Base-by-base conservation (phyloP, 208 protist species). In the Trypanosoma avium region DNA sequence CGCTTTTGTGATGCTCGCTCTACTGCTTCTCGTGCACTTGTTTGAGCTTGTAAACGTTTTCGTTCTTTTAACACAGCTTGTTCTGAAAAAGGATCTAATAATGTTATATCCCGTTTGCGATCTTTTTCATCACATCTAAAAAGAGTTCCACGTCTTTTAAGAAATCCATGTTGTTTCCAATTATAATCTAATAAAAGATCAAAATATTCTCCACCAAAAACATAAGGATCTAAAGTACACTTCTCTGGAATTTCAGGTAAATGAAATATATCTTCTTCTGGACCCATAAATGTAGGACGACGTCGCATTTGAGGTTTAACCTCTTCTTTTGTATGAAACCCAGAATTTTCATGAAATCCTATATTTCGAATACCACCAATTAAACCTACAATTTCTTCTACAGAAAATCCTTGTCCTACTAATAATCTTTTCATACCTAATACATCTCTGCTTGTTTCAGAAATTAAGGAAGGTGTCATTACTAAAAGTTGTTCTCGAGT, bases 121-220 rank as follows among this genome's bases (percentile, higher is more conserved):
- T 88, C 77, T 32, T 71, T 83, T n/a, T 87, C 83, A 22, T 66
- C 72, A 64, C 87, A 91, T 2, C 67, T 63, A 49, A 84, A 92
- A 49, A 45, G 61, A 9, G 29, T 47, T 13, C 73, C 63, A 50
- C 52, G 43, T 40, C 61, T 56, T 53, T 54, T 19, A 81, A 83
- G 0, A 76, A 52, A 19, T 49, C 73, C 15, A 43, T 55, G 33
- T 42, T 84, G 76, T 12, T 45, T 81, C 87, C 90, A 95, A 32
- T 92, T 81, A 63, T 93, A 92, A 59, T 93, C 85, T 21, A 95
- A 64, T 0, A 95, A 62, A 27, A 91, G 67, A 64, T 91, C 74
- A 70, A 93, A 95, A 56, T 95, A 95, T 43, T 93, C 84, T 10
- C 77, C 77, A 19, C 84, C 86, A 79, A 95, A 93, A 3, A 93